Evolutionary conservation across 2,329 filamentous ascomycete genomes (phyloP).

Genomic region (Penicillium sclerotiorum): DNA sequence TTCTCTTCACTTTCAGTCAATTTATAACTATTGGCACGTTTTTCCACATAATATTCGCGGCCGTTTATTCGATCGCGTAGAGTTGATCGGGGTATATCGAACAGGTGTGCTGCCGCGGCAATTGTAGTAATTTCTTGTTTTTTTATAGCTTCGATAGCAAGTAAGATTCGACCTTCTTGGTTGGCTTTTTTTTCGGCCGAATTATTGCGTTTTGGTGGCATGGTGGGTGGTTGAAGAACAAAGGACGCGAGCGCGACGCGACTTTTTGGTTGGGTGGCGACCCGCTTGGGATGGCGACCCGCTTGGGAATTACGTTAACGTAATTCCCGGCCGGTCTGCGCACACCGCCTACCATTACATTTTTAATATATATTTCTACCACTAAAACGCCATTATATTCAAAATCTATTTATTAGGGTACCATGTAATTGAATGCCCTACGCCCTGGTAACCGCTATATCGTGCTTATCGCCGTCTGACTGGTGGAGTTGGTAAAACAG

Average conservation of each 20-base stretch:
- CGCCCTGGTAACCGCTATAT: background rate
- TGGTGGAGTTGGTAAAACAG: background rate
- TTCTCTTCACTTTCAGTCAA: slow-evolving; percentile 11
- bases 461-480: background rate
- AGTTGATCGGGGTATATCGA: background rate
- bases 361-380: background rate
- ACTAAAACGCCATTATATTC: slow-evolving; percentile 3
- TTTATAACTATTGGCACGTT: slow-evolving; percentile 2
- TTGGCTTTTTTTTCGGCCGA: background rate
- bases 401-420: background rate
- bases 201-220: slow-evolving; percentile 1
- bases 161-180: background rate
- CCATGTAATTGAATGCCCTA: background rate
- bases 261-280: background rate
- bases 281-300: background rate
- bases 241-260: background rate
- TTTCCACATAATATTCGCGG: background rate
- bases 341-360: background rate
- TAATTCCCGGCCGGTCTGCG: too few relatives aligned
- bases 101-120: background rate
- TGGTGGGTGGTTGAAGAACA: background rate
- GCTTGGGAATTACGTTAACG: background rate
- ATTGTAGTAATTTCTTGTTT: background rate
- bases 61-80: background rate
- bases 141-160: slow-evolving; percentile 5